A percentile compares a stretch with the other conserved stretches of the same genome.
phyloP scores from a whole-genome alignment of 1,284 basidiomycete species.

The Nidula niveotomentosa region DNA sequence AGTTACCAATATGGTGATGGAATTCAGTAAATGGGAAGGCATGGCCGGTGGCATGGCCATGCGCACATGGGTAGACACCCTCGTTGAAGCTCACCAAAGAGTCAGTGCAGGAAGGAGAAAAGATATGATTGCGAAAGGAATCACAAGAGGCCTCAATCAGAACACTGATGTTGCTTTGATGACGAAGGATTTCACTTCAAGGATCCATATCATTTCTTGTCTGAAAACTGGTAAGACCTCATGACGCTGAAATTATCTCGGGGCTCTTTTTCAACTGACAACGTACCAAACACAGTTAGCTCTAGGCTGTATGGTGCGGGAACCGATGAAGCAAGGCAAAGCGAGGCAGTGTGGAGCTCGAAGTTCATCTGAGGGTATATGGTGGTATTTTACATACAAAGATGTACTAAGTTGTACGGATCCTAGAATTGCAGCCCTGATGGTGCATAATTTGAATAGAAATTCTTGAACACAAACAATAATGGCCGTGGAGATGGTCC shows the following conservation, averaged over 20 bases:
- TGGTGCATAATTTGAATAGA: neutral
- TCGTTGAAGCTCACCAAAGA: slow-evolving; percentile 35
- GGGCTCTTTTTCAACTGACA: neutral
- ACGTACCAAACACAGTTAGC: slow-evolving; percentile 34
- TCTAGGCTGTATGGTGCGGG: slow-evolving; percentile 43
- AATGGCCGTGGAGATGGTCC: neutral
- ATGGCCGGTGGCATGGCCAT: slow-evolving; percentile 53
- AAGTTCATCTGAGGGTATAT: slow-evolving; percentile 36
- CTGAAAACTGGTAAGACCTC: slow-evolving; percentile 38
- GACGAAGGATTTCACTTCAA: slow-evolving; percentile 48
- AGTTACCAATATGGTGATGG: slow-evolving; percentile 49
- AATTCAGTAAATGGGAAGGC: slow-evolving; percentile 51
- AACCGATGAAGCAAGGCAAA: slow-evolving; percentile 44
- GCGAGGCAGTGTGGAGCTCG: slow-evolving; percentile 48
- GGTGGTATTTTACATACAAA: neutral
- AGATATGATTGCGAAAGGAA: slow-evolving; percentile 41
- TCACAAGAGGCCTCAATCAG: slow-evolving; percentile 44
- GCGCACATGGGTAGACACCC: slow-evolving; percentile 48
- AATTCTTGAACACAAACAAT: neutral
- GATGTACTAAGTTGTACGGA: neutral
- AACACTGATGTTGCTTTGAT: slow-evolving; percentile 43
- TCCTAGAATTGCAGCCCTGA: neutral
- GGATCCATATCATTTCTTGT: slow-evolving; percentile 49
- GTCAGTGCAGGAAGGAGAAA: slow-evolving; percentile 25
- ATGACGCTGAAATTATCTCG: neutral